Base-by-base conservation (phyloP, 192 early-diverging fungal species). In the Coemansia sp. region DNA sequence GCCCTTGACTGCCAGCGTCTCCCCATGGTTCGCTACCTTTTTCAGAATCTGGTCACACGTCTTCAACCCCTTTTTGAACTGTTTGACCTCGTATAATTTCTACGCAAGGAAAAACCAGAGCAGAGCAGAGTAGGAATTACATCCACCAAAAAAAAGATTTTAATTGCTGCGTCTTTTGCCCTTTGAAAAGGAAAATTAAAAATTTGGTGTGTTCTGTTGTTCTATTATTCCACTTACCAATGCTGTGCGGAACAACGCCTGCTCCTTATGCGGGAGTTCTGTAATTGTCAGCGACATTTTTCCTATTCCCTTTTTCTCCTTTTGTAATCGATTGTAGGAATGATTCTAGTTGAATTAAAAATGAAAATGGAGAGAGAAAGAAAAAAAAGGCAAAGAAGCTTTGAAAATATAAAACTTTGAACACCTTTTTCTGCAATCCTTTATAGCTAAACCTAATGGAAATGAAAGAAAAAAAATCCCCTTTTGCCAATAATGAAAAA, bases 51-150 rank as follows among this genome's bases (percentile, higher is more conserved):
- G 89, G 18, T 99, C 95, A 16, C 91, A 86, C 5, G 84, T 77
- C 76, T 98, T 97, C 18, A 99, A 76, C 11, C 95, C 97, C 67
- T 93, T 94, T 78, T 96, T 96, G 87, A 96, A 96, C 74, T 98
- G 94, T 73, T 93, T 93, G 66, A 87, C 81, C 80, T 99, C 97
- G 77, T 95, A 97, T 68, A 92, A 86, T 90, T 93, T 95, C 94
- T 96, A 84, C 15, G 58, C 19, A 36, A 26, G n/a, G n/a, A n/a
- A n/a, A n/a, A n/a, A n/a, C n/a, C n/a, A n/a, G n/a, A n/a, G n/a
- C n/a, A n/a, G n/a, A n/a, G 45, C 45, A 47, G 1, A 47, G 10
- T 3, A 47, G 46, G 1, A 47, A 47, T 15, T 47, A 18, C 3
- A 40, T 59, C 11, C 57, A 57, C 39, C 18, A 26, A 21, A 18